phyloP scores from a whole-genome alignment of 2,329 filamentous ascomycete species.

The Claviceps fusiformis region DNA sequence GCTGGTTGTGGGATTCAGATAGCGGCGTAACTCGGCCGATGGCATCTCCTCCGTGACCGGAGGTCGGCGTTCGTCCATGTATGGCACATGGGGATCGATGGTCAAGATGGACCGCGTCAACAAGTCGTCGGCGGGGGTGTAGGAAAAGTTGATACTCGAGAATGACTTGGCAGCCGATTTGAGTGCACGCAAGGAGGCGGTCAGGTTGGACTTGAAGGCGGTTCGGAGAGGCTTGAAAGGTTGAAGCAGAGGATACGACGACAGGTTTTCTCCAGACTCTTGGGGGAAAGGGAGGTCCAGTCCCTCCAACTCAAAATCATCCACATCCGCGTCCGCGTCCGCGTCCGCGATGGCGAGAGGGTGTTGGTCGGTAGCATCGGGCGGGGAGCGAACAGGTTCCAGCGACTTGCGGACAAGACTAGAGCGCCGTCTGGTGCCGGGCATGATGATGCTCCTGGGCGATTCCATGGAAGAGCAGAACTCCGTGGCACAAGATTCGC shows the following conservation, averaged over 20 bases:
- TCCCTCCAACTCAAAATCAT: conserved; percentile 30
- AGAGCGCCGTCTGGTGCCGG: conserved; percentile 16
- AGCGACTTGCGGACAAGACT: conserved; percentile 33
- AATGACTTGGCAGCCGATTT: conserved; percentile 51
- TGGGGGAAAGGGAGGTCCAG: conserved; percentile 24
- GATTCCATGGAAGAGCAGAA: conserved; percentile 34
- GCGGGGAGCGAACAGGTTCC: conserved; percentile 42
- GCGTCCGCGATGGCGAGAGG: conserved; percentile 26
- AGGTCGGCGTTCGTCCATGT: conserved; percentile 53
- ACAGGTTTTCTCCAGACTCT: conserved; percentile 7
- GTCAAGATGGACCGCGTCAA: conserved; percentile 54
- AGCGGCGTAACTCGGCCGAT: conserved; percentile 51
- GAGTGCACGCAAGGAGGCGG: conserved; percentile 50
- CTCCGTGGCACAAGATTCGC: conserved; percentile 39
- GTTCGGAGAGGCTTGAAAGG: conserved; percentile 37
- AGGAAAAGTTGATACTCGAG: conserved; percentile 47
- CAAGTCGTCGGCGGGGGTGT: conserved; percentile 52
- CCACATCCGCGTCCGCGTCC: conserved; percentile 13
- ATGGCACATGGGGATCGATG: conserved; percentile 52
- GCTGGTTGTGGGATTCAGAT: conserved; percentile 48
- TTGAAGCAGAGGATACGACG: conserved; percentile 15
- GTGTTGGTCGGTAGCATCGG: conserved; percentile 36
- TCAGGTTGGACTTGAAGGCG: conserved; percentile 56
- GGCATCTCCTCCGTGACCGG: conserved; percentile 49
- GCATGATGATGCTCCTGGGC: conserved; percentile 27